A percentile compares a stretch with the other conserved stretches of the same genome.
These are phyloP conservation scores for Calonectria leucothoes DNA, from an alignment of 2,329 filamentous ascomycete genomes.

Conservation along the genomic window DNA sequence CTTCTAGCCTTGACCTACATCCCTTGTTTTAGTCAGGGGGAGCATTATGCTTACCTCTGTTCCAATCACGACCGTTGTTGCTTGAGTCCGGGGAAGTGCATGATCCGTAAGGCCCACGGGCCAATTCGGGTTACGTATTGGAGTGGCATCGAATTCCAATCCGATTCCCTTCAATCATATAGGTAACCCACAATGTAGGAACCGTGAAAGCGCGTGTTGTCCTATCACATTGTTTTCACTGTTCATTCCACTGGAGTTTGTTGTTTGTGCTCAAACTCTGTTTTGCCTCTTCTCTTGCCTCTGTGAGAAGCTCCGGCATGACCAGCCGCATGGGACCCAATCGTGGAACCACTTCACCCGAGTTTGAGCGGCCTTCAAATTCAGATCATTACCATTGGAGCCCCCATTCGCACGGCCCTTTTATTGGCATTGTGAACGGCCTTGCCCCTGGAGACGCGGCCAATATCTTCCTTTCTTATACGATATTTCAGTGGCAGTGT, in stretches of 20 bases:
- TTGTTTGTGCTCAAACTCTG: background rate
- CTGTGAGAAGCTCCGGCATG: background rate
- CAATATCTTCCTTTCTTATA: constrained; percentile 29
- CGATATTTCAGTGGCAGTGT: constrained; percentile 48
- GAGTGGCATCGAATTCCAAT: background rate
- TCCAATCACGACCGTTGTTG: background rate
- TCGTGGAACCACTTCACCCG: background rate
- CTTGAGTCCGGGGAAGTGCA: background rate
- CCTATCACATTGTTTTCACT: background rate
- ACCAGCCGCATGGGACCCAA: background rate
- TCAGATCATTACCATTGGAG: background rate
- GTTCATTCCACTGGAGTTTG: too few species aligned
- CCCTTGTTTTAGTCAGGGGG: background rate
- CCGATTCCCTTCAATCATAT: background rate
- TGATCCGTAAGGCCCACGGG: background rate
- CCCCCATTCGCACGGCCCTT: background rate
- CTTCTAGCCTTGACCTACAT: background rate
- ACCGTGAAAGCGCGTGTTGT: background rate
- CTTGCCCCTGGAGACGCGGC: background rate
- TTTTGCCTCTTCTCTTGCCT: background rate
- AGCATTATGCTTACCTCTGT: background rate
- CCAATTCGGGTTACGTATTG: background rate
- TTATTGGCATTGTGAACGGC: background rate
- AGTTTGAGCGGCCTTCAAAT: background rate
- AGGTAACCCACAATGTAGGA: background rate